phyloP scores from a whole-genome alignment of 164 flowering plant species.

The Stephania cephalantha region DNA sequence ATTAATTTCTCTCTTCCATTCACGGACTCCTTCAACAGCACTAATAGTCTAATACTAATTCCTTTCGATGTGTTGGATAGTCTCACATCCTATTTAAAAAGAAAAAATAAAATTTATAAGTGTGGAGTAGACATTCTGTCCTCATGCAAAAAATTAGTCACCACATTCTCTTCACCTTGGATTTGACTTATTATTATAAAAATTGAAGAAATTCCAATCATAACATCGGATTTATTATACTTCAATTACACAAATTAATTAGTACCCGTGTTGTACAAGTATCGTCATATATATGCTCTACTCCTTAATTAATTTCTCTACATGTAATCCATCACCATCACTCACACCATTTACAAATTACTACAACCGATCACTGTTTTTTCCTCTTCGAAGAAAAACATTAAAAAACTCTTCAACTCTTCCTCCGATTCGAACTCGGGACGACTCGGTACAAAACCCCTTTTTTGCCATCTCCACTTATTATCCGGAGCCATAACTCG shows the following conservation, averaged over 20 bases:
- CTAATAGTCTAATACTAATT: background rate
- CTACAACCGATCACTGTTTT: conserved; percentile 7
- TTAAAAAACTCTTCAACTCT: background rate
- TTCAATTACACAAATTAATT: background rate
- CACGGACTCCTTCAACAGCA: background rate
- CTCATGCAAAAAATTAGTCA: too few relatives aligned
- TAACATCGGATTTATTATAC: background rate
- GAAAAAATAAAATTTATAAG: too few relatives aligned
- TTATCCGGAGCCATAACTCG: conserved; percentile 27
- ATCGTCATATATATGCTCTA: too few relatives aligned
- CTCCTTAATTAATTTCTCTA: conserved; percentile 1
- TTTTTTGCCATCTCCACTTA: conserved; percentile 42
- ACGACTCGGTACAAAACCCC: conserved; percentile 48
- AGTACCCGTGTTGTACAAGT: background rate
- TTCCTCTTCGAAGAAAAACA: background rate
- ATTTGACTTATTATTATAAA: too few relatives aligned
- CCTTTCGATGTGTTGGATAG: too few relatives aligned
- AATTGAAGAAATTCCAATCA: background rate
- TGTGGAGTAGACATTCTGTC: too few relatives aligned
- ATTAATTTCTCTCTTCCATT: background rate
- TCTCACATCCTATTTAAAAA: too few relatives aligned
- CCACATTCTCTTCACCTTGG: too few relatives aligned
- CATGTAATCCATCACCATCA: background rate
- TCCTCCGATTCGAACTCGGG: conserved; percentile 52
- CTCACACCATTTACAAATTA: conserved; percentile 20